Base-by-base conservation (phyloP, 2,329 filamentous ascomycete genomes). In the Diplocarpon mali region DNA sequence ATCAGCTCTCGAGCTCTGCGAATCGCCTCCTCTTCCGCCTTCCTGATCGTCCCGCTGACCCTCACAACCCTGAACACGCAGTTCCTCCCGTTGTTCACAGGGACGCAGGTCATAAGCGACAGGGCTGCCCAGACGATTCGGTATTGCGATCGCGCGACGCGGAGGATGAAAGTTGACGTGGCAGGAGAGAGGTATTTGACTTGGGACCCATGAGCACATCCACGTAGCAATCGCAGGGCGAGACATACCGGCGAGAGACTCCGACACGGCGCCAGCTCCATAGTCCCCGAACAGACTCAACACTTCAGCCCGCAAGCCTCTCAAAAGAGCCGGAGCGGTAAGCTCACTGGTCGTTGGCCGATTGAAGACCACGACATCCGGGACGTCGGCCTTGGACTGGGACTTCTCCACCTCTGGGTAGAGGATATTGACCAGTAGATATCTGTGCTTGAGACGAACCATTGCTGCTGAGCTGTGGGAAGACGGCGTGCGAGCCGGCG, bases 371-470 rank as follows among this genome's bases (percentile, higher is more conserved):
- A 96, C 67, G 46, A 84, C 37, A 67, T 76, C 64, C 60, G 83
- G 64, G 59, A 72, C 55, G 54, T 65, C 62, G 29, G 60, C 40
- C 46, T 62, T 64, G 48, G 56, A 48, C n/a, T 43, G 37, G 38
- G 44, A 34, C 15, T 54, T 52, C 53, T 38, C 59, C 49, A 48
- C 57, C 58, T 78, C 72, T 0, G 89, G 87, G 59, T 95, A 95
- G 38, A 96, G 72, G 53, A 96, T 88, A 62, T 94, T 86, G 50
- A 96, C 78, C n/a, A 96, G 78, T 14, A 98, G 76, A 64, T 98
- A 98, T 58, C 92, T 82, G 65, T 95, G 84, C 67, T 98, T 98
- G 55, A 96, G 78, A 61, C 92, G 86, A 48, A 98, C 92, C 92
- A 98, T 95, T 28, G 35, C 38, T 32, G 20, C 39, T 42, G 32